Base-by-base conservation (phyloP, 768 basidiomycete genomes). In the Trametes cubensis region DNA sequence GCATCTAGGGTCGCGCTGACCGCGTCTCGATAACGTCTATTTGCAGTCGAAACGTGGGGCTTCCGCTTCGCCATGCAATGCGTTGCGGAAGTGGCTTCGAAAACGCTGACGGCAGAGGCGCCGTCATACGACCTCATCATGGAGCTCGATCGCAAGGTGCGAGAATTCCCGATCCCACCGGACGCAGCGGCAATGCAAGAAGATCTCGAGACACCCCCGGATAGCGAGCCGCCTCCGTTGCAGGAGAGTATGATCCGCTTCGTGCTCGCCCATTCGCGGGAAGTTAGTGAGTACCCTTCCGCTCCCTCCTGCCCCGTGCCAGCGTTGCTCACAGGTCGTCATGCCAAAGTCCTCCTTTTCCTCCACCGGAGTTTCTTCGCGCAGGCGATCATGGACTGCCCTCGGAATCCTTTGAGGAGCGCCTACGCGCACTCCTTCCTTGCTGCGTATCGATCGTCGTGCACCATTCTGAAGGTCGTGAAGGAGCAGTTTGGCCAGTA, bases 341-440 rank as follows among this genome's bases (percentile, higher is more conserved):
- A 2, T 50, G 6, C 40, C 34, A 34, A 34, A 88, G 88, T 84
- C 20, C 77, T 89, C 54, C 67, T 89, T 21, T 86, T 82, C 68
- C 79, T 90, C 38, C 88, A 90, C 68, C 81, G 87, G 49, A 87
- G 83, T 64, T 90, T 86, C 76, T 89, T 89, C 68, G 86, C 85
- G 0, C 85, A 87, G 66, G 85, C 88, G 1, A 83, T 89, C 78
- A 77, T 86, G 14, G 86, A 88, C 65, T 81, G 83, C 67, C 88
- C 88, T 20, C 74, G 76, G 7, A 89, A 89, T 66, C 88, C 88
- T 8, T 75, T 89, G 20, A 79, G 85, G 53, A 89, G 87, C 68
- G 82, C 84, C 4, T 89, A 86, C 63, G 87, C 88, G 1, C 86
- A 86, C 0, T 89, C 88, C 0, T 88, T 88, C 72, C 78, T 90